Percentiles rank a stretch among this genome's conserved stretches.
Evolutionary conservation across 805 yeast genomes (phyloP).

Genomic region (Nematodospora valgi): DNA sequence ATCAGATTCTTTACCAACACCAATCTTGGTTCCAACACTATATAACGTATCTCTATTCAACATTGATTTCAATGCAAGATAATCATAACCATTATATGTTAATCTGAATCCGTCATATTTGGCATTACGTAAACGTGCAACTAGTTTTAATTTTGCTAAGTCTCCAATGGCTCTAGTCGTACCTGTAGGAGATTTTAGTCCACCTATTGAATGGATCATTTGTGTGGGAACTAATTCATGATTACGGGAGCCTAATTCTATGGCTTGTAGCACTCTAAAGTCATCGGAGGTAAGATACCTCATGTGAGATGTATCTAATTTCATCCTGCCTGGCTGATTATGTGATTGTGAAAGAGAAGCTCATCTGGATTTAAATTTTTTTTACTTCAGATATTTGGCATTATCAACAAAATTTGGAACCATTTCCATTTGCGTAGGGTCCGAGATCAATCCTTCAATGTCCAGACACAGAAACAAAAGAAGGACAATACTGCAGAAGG

Average conservation of each 20-base stretch:
- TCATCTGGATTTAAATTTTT: conserved; percentile 1
- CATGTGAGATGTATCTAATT: conserved; percentile 90
- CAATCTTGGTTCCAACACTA: conserved; percentile 82
- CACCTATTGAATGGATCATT: conserved; percentile 76
- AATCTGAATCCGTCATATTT: conserved; percentile 92
- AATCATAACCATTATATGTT: conserved; percentile 89
- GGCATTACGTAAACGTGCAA: conserved; percentile 80
- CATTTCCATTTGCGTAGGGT: not conserved
- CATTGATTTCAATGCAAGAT: conserved; percentile 83
- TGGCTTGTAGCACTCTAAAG: conserved; percentile 83
- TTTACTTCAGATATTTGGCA: too few relatives aligned
- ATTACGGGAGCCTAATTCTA: conserved; percentile 85
- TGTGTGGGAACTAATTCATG: conserved; percentile 94
- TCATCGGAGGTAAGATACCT: conserved; percentile 89
- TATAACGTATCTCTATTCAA: conserved; percentile 68
- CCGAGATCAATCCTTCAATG: conserved; percentile 1
- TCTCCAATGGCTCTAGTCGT: conserved; percentile 79
- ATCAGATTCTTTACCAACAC: conserved; percentile 98
- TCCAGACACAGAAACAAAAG: conserved; percentile 4
- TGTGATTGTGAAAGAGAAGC: conserved; percentile 2
- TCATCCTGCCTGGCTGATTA: conserved; percentile 57
- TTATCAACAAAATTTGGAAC: too few relatives aligned
- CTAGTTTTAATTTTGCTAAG: conserved; percentile 79
- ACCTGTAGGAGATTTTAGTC: conserved; percentile 68
- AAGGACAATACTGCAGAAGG: not conserved